Evolutionary conservation across 2,329 filamentous ascomycete species (phyloP), one percentile per base, ranked within the genome.

Genomic region (Claviceps lovelessii): DNA sequence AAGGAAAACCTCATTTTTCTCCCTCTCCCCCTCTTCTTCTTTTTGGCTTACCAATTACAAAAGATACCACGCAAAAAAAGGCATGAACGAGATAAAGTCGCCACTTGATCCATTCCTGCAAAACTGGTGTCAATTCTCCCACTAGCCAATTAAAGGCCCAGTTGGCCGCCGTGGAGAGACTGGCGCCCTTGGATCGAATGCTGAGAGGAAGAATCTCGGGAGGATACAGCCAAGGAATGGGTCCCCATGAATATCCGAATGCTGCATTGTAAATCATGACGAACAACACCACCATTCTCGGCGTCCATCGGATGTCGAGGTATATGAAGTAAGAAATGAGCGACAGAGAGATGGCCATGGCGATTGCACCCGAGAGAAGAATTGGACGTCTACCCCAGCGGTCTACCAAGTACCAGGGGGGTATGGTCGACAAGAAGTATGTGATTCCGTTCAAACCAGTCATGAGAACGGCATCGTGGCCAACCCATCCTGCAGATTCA

Each of bases 141-240:
- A 97, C 93, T 31, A 97, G 76, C 87, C 90, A 98, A 72, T 98
- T 98, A 72, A 93, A 95, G 1, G 91, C 90, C 93, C 93, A 98
- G 67, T 98, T 98, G 37, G 90, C 85, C 19, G 93, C 93, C 1
- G 93, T 97, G 57, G 91, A 96, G 67, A 98, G 72, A 78, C 90
- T 95, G 54, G 93, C 91, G 58, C 93, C 93, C 76, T 97, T 97
- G 57, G 91, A 95, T 64, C 93, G 85, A 67, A 97, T 96, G 74
- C 90, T 96, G 57, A 98, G 76, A 5, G 93, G 93, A 47, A 98
- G 77, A 58, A 98, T 98, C 76, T 98, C 93, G n/a, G 93, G 93
- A 15, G 93, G 93, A 68, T 97, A 97, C 17, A 98, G 76, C 93
- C 93, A 98, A 9, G 93, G 93, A 58, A 98, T 95, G 1, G 93